phyloP scores from a whole-genome alignment of 495 filamentous ascomycete species.

The Tuber brumale region DNA sequence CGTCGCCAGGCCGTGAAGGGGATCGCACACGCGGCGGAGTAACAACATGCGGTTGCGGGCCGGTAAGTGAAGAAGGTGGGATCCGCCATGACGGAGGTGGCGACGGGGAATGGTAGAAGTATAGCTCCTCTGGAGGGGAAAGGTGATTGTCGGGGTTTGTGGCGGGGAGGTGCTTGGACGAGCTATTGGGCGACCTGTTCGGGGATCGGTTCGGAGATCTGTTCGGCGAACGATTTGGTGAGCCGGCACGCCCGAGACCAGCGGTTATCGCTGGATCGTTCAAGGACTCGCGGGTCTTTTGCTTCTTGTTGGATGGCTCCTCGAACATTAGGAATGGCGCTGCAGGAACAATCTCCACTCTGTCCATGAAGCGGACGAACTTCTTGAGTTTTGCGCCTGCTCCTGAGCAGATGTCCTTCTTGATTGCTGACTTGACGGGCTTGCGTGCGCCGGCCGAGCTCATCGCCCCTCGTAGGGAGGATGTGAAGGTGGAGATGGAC shows the following conservation, averaged over 20 bases:
- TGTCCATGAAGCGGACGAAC: slow-evolving; percentile 39
- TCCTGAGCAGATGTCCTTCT: slow-evolving; percentile 14
- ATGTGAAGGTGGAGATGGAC: slow-evolving; percentile 26
- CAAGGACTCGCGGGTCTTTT: slow-evolving; percentile 27
- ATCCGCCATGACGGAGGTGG: slow-evolving; percentile 40
- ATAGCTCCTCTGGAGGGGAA: slow-evolving; percentile 32
- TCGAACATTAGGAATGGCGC: slow-evolving; percentile 11
- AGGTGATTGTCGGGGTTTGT: slow-evolving; percentile 26
- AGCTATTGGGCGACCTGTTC: slow-evolving; percentile 33
- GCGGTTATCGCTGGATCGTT: slow-evolving; percentile 34
- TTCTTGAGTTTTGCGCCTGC: slow-evolving; percentile 33
- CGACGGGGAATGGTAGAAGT: slow-evolving; percentile 32
- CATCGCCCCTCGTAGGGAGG: slow-evolving; percentile 19
- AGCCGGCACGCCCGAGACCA: slow-evolving; percentile 37
- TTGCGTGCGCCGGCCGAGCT: slow-evolving; percentile 13
- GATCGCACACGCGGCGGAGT: slow-evolving; percentile 39
- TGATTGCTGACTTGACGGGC: slow-evolving; percentile 27
- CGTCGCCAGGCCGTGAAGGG: slow-evolving; percentile 29
- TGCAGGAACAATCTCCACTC: slow-evolving; percentile 38
- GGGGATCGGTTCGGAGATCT: slow-evolving; percentile 25
- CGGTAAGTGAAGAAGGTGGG: slow-evolving; percentile 35
- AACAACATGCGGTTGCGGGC: slow-evolving; percentile 36
- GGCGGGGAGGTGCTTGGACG: slow-evolving; percentile 30
- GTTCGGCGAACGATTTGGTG: slow-evolving; percentile 33
- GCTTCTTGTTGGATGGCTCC: slow-evolving; percentile 30